Evolutionary conservation across 2,329 filamentous ascomycete genomes (phyloP).

Genomic region (Colletotrichum tanaceti): DNA sequence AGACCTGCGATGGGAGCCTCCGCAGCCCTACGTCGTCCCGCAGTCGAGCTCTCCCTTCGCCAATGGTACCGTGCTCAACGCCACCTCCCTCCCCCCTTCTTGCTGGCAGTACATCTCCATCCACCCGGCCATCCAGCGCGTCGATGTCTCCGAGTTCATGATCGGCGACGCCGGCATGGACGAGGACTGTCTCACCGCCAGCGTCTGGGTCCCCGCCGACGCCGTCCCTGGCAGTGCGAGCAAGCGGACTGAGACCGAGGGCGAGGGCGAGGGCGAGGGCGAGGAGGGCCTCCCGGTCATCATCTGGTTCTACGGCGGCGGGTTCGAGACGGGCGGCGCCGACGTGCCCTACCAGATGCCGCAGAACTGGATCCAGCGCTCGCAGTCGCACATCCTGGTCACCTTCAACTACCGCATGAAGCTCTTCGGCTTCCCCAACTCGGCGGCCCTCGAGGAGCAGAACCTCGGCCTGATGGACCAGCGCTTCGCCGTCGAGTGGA

Average conservation of each 20-base stretch:
- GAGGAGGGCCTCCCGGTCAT: constrained; percentile 36
- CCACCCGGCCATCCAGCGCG: constrained; percentile 33
- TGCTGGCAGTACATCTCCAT: constrained; percentile 40
- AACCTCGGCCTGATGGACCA: constrained; percentile 67
- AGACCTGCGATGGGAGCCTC: constrained; percentile 58
- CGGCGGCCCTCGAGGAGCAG: constrained; percentile 45
- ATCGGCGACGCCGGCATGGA: constrained; percentile 36
- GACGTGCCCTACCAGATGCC: constrained; percentile 47
- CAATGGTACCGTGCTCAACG: constrained; percentile 33
- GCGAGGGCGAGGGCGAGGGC: not conserved
- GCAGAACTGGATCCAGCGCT: constrained; percentile 46
- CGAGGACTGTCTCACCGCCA: constrained; percentile 74
- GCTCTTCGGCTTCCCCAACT: constrained; percentile 49
- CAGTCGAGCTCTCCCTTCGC: constrained; percentile 22
- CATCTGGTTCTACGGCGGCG: constrained; percentile 46
- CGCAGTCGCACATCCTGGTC: constrained; percentile 47
- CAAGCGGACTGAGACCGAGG: not conserved
- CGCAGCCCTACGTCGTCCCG: constrained; percentile 43
- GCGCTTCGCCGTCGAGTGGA: constrained; percentile 63
- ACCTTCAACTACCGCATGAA: constrained; percentile 48
- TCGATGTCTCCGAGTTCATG: constrained; percentile 39
- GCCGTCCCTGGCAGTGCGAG: constrained; percentile 22
- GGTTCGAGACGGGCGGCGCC: constrained; percentile 45
- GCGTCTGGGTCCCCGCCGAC: constrained; percentile 51
- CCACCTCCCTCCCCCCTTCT: constrained; percentile 26